These are phyloP conservation scores for Halophytophthora batemanensis DNA, from an alignment of 352 stramenopile genomes.

Conservation along the genomic window DNA sequence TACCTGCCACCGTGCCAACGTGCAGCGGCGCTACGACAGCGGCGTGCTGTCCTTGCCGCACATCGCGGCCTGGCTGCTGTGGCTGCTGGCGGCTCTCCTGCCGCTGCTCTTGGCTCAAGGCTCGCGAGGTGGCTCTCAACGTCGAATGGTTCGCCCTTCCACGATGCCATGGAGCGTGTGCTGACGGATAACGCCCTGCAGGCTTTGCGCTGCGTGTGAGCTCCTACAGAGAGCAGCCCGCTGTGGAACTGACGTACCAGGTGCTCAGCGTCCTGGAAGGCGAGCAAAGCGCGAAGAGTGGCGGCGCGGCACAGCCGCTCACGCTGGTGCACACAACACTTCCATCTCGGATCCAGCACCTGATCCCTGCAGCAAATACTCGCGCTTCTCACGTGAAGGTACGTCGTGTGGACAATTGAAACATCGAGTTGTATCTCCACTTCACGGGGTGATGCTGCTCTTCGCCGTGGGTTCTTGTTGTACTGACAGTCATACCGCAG, in stretches of 20 bases:
- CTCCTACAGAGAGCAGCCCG: conserved; percentile 63
- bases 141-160: no score
- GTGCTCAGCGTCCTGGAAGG: conserved; percentile 64
- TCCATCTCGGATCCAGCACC: conserved; percentile 31
- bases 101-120: conserved; percentile 59
- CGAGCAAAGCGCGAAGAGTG: conserved; percentile 8
- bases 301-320: conserved; percentile 6
- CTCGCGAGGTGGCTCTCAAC: conserved; percentile 49
- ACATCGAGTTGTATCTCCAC: neutral
- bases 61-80: conserved; percentile 37
- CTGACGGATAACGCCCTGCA: conserved; percentile 14
- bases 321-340: conserved; percentile 49
- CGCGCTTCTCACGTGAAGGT: conserved; percentile 44
- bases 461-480: conserved; percentile 1
- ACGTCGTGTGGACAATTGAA: neutral
- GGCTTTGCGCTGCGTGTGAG: conserved; percentile 63
- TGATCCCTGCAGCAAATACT: conserved; percentile 36
- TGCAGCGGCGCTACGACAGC: conserved; percentile 64
- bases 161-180: neutral
- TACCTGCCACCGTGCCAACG: conserved; percentile 40
- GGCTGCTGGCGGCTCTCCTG: conserved; percentile 36
- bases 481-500: conserved; percentile 33
- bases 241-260: conserved; percentile 53
- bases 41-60: conserved; percentile 50
- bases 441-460: neutral